These are phyloP conservation scores for Tuber borchii DNA, from an alignment of 495 filamentous ascomycete species.

Conservation along the genomic window DNA sequence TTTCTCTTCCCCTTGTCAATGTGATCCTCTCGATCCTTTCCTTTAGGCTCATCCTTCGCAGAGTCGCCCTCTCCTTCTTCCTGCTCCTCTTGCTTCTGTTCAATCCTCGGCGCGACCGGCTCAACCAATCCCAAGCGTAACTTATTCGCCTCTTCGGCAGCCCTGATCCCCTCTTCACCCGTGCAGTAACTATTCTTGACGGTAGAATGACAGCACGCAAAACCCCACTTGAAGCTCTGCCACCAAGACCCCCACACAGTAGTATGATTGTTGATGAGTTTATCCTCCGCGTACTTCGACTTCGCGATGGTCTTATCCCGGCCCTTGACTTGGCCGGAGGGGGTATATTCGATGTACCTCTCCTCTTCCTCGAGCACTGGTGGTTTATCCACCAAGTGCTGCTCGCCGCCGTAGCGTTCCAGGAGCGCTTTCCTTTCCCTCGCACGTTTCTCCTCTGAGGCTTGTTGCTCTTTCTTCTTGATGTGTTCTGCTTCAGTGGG, in stretches of 20 bases:
- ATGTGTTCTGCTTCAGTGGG: slow-evolving; percentile 83
- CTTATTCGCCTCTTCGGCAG: slow-evolving; percentile 35
- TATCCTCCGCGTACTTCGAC: slow-evolving; percentile 86
- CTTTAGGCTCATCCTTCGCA: slow-evolving; percentile 41
- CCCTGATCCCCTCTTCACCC: slow-evolving; percentile 48
- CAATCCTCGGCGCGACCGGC: slow-evolving; percentile 44
- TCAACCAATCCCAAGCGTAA: slow-evolving; percentile 37
- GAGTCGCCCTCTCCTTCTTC: slow-evolving; percentile 38
- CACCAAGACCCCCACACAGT: slow-evolving; percentile 98
- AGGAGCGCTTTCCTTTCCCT: slow-evolving; percentile 64
- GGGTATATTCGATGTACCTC: slow-evolving; percentile 91
- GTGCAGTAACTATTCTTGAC: slow-evolving; percentile 97
- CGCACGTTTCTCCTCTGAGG: slow-evolving; percentile 59
- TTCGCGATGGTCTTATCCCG: slow-evolving; percentile 65
- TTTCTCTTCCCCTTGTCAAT: slow-evolving; percentile 57
- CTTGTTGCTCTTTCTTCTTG: slow-evolving; percentile 69
- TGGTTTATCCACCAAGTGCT: slow-evolving; percentile 57
- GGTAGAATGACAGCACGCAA: slow-evolving; percentile 85
- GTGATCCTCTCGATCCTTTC: slow-evolving; percentile 39
- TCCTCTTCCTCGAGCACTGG: slow-evolving; percentile 67
- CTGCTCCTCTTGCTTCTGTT: slow-evolving; percentile 39
- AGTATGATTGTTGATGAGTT: slow-evolving; percentile 82
- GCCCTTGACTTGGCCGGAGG: slow-evolving; percentile 80
- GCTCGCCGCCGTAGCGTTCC: slow-evolving; percentile 77
- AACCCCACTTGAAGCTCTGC: slow-evolving; percentile 93